These are phyloP conservation scores for Tulasnella sp. DNA, from an alignment of 768 basidiomycete species.

Conservation along the genomic window DNA sequence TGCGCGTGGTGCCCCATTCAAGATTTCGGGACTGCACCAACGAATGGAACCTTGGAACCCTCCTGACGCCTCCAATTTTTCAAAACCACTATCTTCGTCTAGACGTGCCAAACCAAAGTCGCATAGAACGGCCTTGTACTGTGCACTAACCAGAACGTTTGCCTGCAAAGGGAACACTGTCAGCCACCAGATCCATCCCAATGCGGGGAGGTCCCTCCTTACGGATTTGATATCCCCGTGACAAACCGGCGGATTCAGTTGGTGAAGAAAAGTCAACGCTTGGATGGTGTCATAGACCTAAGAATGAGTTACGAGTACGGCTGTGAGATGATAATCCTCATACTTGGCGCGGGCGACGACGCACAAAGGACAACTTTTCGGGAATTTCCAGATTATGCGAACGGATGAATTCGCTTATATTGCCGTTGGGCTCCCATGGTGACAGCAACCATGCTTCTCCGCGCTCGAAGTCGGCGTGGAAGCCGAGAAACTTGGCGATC, in stretches of 20 bases:
- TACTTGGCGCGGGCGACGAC: neutral
- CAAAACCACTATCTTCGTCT: neutral
- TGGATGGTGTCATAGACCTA: neutral
- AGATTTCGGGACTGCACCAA: constrained; percentile 1
- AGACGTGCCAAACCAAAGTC: constrained; percentile 1
- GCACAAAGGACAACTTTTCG: neutral
- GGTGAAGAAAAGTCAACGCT: neutral
- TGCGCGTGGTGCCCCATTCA: neutral
- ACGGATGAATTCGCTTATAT: neutral
- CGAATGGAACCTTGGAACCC: constrained; percentile 14
- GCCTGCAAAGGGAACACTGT: neutral
- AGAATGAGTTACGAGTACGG: neutral
- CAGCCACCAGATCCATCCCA: neutral
- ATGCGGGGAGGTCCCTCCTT: neutral
- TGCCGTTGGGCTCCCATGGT: constrained; percentile 1
- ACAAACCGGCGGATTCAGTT: neutral
- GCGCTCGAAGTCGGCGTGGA: neutral
- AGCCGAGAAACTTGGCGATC: neutral
- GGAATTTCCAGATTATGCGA: neutral
- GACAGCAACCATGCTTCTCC: neutral
- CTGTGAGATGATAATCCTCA: no score
- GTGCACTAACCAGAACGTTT: neutral
- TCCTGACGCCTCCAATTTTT: neutral
- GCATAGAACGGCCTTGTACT: neutral
- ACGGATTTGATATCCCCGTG: constrained; percentile 19